Conservation (phyloP, 768 basidiomycete species). For the Leccinellum rugosiceps region DNA sequence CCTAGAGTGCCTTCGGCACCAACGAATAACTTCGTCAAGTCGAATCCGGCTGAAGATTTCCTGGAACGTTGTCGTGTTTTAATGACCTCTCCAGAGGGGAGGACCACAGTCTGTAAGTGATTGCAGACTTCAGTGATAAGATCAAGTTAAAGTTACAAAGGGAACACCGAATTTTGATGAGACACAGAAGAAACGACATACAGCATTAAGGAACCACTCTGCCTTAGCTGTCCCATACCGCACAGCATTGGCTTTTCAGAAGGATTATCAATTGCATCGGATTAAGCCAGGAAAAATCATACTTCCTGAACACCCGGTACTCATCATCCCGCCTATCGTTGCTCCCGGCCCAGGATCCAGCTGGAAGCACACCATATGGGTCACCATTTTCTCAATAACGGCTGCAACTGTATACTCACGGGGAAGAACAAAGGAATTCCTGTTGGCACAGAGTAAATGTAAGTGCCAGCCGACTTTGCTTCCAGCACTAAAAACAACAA, state of each 20-base stretch:
- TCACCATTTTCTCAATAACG: background rate
- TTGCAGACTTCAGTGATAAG: background rate
- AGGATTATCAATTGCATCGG: background rate
- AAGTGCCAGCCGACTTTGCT: background rate
- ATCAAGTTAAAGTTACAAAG: background rate
- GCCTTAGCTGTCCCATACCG: conserved; percentile 86
- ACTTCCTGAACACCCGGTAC: conserved; percentile 86
- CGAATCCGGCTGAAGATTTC: conserved; percentile 88
- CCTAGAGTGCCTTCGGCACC: conserved; percentile 83
- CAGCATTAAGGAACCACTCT: conserved; percentile 88
- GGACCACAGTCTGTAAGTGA: conserved; percentile 68
- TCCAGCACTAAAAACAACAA: background rate
- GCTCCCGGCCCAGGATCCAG: conserved; percentile 77
- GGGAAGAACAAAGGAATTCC: conserved; percentile 83
- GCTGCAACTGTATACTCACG: conserved; percentile 35
- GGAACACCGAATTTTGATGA: background rate
- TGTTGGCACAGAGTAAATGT: conserved; percentile 18
- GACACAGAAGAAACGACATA: conserved; percentile 30
- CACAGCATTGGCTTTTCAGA: conserved; percentile 63
- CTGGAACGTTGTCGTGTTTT: conserved; percentile 77
- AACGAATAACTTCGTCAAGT: conserved; percentile 81
- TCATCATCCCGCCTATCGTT: conserved; percentile 83
- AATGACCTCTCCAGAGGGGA: conserved; percentile 86
- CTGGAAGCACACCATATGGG: conserved; percentile 32
- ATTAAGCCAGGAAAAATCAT: conserved; percentile 21